A percentile compares a stretch with the other conserved stretches of the same genome.
These are phyloP conservation scores for Quercus dentata DNA, from an alignment of 306 rosid genomes.

Conservation along the genomic window DNA sequence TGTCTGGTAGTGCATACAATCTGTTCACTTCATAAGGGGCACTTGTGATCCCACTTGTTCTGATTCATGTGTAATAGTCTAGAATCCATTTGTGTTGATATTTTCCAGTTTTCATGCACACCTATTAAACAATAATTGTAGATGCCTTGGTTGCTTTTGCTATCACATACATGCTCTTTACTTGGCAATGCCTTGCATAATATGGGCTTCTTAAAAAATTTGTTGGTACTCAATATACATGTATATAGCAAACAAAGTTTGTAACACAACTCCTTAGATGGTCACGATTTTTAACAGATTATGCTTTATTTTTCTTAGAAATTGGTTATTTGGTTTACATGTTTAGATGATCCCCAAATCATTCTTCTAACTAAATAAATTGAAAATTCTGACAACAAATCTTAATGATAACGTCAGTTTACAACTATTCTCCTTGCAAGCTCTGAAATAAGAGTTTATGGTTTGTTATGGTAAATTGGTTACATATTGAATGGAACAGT, in stretches of 20 bases:
- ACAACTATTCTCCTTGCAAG: background rate
- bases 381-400: background rate
- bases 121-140: background rate
- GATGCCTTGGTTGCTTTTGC: background rate
- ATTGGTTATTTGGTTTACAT: background rate
- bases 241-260: background rate
- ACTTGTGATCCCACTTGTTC: background rate
- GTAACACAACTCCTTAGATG: background rate
- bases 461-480: background rate
- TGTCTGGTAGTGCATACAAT: background rate
- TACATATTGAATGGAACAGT: background rate
- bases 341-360: background rate
- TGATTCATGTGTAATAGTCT: background rate
- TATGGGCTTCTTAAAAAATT: background rate
- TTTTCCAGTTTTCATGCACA: background rate
- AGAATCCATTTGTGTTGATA: background rate
- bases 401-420: background rate
- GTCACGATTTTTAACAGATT: background rate
- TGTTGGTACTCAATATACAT: background rate
- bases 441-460: background rate
- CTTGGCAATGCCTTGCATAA: background rate
- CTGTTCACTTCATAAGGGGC: background rate
- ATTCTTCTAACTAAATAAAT: background rate
- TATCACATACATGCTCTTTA: background rate
- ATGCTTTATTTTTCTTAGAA: background rate